Evolutionary conservation across 108 stramenopile genomes (phyloP), one percentile per base, ranked within the genome.

Genomic region (Fistulifera solaris): DNA sequence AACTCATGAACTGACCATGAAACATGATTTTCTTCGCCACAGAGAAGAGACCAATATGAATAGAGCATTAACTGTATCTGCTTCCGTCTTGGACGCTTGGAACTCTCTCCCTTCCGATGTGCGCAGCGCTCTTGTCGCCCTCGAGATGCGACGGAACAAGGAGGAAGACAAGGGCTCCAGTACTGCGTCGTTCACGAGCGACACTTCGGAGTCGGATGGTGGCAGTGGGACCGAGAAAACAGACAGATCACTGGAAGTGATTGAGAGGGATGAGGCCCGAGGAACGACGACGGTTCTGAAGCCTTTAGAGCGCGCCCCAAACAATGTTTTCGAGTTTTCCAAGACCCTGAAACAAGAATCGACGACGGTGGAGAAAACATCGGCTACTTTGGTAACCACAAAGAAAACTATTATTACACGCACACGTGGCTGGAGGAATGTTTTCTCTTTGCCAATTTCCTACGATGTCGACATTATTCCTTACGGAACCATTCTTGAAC

Each of bases 381-480:
- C 83, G 4, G 53, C 69, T 1, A 52, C 83, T 0, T 78, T 83
- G 24, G 78, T 87, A 27, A 83, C 78, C 0, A 91, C 89, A 23
- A 91, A 84, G 39, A 91, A 82, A 21, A 85, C 84, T 41, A 63
- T 84, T 16, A 77, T 85, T 22, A 66, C 83, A 1, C 72, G 76
- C 1, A 65, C 76, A 17, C 64, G 81, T 14, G 92, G 92, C 16
- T 93, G 87, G 87, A 73, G 92, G 27, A 89, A 89, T 64, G 62
- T 89, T 54, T 93, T 89, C 61, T 63, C 81, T 1, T 63, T 93
- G 50, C 92, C 92, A 27, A 88, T 94, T 39, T 86, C 88, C 3
- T 94, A 93, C 52, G 87, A 89, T 65, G 85, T 93, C 51, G 85
- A 84, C 55, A 76, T 91, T 72, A 74, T 91, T 44, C 71, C 83